Evolutionary conservation across 495 filamentous ascomycete species (phyloP).

Genomic region (Penicillium pulvis): DNA sequence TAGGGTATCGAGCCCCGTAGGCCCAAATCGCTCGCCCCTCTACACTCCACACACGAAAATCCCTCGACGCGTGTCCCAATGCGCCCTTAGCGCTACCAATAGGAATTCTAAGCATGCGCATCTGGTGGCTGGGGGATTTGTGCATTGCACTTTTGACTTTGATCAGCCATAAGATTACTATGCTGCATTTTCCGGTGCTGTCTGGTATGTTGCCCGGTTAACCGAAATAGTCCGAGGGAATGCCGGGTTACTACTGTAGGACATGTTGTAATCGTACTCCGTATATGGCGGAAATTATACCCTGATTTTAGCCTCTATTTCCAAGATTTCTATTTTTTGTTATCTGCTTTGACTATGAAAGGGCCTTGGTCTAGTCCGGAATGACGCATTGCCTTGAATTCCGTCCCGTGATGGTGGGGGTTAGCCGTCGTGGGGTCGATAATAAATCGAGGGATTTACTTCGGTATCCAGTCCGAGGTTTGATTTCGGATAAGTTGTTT

Average conservation of each 20-base stretch:
- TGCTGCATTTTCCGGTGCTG: slow-evolving; percentile 2
- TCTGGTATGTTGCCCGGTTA: slow-evolving; percentile 6
- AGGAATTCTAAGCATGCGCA: slow-evolving; percentile 4
- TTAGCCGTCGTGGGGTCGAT: slow-evolving; percentile 6
- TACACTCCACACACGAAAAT: neutral
- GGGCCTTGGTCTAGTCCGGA: neutral
- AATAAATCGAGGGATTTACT: neutral
- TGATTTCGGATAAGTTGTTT: neutral
- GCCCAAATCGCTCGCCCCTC: neutral
- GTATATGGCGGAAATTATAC: neutral
- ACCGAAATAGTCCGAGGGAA: slow-evolving; percentile 14
- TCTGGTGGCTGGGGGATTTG: neutral
- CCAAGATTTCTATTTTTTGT: neutral
- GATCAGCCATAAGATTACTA: neutral
- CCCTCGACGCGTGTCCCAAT: slow-evolving; percentile 10
- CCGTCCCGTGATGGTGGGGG: neutral
- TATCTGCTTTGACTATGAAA: neutral
- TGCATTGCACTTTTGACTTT: slow-evolving; percentile 2
- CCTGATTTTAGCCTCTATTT: neutral
- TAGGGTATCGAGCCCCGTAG: neutral
- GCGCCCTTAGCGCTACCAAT: slow-evolving; percentile 8
- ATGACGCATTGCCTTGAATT: slow-evolving; percentile 5
- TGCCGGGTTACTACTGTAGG: slow-evolving; percentile 7
- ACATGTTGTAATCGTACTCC: neutral
- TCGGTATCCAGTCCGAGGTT: neutral